Conservation (phyloP, 768 basidiomycete species). For the Russula sp. region DNA sequence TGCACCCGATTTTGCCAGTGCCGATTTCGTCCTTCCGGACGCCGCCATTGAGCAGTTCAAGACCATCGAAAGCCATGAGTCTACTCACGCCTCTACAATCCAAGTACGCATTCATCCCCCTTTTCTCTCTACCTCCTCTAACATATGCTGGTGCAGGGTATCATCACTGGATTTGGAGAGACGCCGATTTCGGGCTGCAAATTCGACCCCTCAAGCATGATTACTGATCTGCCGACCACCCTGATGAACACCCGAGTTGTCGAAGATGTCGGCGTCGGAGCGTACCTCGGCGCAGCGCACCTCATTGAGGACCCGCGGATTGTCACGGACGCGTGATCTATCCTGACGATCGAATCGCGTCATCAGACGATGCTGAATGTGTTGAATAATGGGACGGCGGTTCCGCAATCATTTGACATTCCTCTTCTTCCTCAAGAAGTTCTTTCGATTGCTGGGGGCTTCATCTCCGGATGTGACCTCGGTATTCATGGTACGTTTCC, state of each 20-base stretch:
- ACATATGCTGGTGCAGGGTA: constrained; percentile 21
- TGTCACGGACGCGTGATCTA: constrained; percentile 58
- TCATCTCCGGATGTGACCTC: constrained; percentile 63
- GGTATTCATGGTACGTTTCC: constrained; percentile 44
- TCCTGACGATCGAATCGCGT: constrained; percentile 73
- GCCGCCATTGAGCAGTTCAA: constrained; percentile 58
- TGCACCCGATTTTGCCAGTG: constrained; percentile 50
- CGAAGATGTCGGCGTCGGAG: constrained; percentile 70
- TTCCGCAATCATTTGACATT: constrained; percentile 68
- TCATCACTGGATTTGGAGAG: constrained; percentile 18
- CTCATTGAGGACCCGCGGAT: constrained; percentile 54
- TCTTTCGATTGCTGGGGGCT: constrained; percentile 57
- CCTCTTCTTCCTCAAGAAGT: constrained; percentile 60
- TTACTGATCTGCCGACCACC: constrained; percentile 65
- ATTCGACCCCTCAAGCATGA: constrained; percentile 58
- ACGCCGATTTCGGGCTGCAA: constrained; percentile 48
- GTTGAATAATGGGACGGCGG: constrained; percentile 49
- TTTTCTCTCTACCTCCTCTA: not conserved
- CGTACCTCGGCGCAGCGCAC: constrained; percentile 68
- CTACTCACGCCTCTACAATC: constrained; percentile 47
- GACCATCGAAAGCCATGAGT: constrained; percentile 54
- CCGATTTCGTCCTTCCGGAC: constrained; percentile 52
- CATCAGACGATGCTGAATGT: constrained; percentile 75
- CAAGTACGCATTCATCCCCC: constrained; percentile 31
- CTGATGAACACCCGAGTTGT: constrained; percentile 62